Evolutionary conservation across 2,329 filamentous ascomycete species (phyloP), one percentile per base, ranked within the genome.

Genomic region (Paecilomyces sp.): DNA sequence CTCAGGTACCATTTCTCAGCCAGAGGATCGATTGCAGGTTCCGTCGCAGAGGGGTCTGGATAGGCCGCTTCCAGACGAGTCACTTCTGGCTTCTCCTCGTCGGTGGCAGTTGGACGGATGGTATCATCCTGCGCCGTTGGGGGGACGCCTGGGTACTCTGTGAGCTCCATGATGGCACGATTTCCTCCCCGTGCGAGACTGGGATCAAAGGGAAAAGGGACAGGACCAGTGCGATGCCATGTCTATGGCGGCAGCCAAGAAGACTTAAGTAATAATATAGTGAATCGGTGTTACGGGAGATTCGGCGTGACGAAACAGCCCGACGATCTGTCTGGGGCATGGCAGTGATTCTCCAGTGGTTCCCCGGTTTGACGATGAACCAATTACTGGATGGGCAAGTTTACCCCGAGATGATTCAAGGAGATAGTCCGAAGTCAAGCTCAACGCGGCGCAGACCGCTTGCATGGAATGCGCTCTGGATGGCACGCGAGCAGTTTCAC

Each of bases 1-100:
- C 70, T 67, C 53, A 77, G 56, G 3, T 77, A 65, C 13, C 70
- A 68, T 30, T 65, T 65, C 61, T 77, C 75, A 24, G 75, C 34
- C 28, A 64, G 67, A 9, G 72, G 71, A 55, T 76, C 72, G 55
- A 76, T 72, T 3, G 58, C 12, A 55, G 62, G 28, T 9, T 13
- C 24, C 22, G 22, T 6, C 11, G 24, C 22, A 6, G 51, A 53
- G 11, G 51, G 28, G 5, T 51, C 13, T 24, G 47, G 3, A 13
- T n/a, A 24, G 8, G 51, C 18, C 24, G 13, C 51, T 53, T 53
- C 41, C 6, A 47, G 41, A 47, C 41, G 41, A 15, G 5, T 47
- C 41, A 47, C 41, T 18, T n/a, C 18, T 22, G 41, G 51, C 9
- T 53, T 53, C 13, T 53, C 51, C 22, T 18, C 18, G 3, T 53